Evolutionary conservation across 2,329 filamentous ascomycete species (phyloP).

Genomic region (Talaromyces funiculosus): DNA sequence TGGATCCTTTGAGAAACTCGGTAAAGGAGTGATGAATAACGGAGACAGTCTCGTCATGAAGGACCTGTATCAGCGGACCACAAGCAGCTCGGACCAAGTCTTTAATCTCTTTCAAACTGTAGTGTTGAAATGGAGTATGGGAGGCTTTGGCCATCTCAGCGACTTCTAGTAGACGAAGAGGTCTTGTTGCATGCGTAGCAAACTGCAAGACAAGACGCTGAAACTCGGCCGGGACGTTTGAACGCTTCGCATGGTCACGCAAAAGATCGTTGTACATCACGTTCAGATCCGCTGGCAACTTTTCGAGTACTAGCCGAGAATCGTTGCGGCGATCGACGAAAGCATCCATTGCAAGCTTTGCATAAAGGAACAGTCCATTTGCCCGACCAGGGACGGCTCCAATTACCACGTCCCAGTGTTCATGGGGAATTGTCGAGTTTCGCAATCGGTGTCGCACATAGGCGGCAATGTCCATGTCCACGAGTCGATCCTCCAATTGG

Average conservation of each 20-base stretch:
- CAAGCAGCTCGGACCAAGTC: slow-evolving; percentile 31
- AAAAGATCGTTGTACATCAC: slow-evolving; percentile 6
- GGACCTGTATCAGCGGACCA: slow-evolving; percentile 41
- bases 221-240: not conserved
- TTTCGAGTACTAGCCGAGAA: not conserved
- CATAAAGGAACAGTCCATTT: slow-evolving; percentile 19
- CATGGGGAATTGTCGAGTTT: slow-evolving; percentile 9
- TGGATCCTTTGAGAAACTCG: slow-evolving; percentile 35
- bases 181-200: slow-evolving; percentile 6
- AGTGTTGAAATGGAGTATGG: not conserved
- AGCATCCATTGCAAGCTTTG: slow-evolving; percentile 18
- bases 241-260: slow-evolving; percentile 4
- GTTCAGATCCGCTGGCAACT: slow-evolving; percentile 4
- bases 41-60: slow-evolving; percentile 42
- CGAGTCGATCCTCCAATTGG: slow-evolving; percentile 3
- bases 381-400: slow-evolving; percentile 17
- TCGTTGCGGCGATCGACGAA: not conserved
- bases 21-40: slow-evolving; percentile 48
- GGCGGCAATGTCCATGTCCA: slow-evolving; percentile 16
- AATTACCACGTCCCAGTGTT: slow-evolving; percentile 13
- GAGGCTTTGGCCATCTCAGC: not conserved
- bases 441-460: slow-evolving; percentile 16
- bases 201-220: slow-evolving; percentile 21
- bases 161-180: slow-evolving; percentile 3
- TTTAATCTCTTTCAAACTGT: slow-evolving; percentile 4